Base-by-base conservation (phyloP, 495 filamentous ascomycete species). In the Aspergillus bridgeri region DNA sequence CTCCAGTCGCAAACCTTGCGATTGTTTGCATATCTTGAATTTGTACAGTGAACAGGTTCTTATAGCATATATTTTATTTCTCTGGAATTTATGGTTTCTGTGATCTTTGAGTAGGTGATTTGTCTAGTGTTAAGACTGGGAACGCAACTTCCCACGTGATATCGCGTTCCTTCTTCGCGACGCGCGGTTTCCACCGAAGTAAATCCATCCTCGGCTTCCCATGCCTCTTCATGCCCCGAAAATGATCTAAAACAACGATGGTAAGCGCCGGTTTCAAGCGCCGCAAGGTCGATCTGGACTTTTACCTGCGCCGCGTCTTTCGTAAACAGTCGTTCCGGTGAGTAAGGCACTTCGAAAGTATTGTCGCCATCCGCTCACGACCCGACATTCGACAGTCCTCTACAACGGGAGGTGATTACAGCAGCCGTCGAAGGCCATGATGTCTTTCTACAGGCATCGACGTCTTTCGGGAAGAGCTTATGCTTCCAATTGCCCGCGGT, bases 371-470 rank as follows among this genome's bases (percentile, higher is more conserved):
- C 11, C 13, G 33, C 33, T 38, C 13, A 38, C 33, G 33, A 15
- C 17, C 33, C 5, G 66, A 58, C 20, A 11, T 17, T 15, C 22
- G 64, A 64, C 60, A 91, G 92, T 62, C 92, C 91, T 19, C 78
- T 88, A 5, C 93, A 98, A 65, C 81, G 90, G 55, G 91, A 98
- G 54, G 92, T 96, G 45, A 95, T 98, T 43, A 70, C 75, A 22
- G 87, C 90, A 24, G 86, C 89, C 3, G 79, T 97, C 18, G 85
- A 89, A 48, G 88, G 90, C 18, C 78, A 93, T 46, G 93, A 98
- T 87, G 87, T 98, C 23, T 97, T 96, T 66, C 81, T 98, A 2
- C 93, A 96, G 70, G 93, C 93, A 33, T 92, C 92, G n/a, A 98
- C 93, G 3, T 94, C 90, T 1, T 96, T 96, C 66, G 93, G 93